Evolutionary conservation across 768 basidiomycete species (phyloP).

Genomic region (Cubamyces sp.): DNA sequence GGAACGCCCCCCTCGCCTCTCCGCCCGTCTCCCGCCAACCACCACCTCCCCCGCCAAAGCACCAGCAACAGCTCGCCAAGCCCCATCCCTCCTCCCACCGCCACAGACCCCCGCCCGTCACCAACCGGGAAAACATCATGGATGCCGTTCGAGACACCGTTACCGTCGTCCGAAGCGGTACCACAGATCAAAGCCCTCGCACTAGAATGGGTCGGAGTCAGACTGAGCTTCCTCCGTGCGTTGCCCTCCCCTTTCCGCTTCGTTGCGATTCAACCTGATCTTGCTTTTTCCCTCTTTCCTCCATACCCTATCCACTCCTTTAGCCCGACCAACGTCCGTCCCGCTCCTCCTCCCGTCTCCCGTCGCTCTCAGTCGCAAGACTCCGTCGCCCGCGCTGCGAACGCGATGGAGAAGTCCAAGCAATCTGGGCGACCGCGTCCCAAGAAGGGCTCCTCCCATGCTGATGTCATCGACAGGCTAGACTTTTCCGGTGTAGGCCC

Average conservation of each 20-base stretch:
- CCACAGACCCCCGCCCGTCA: slow-evolving; percentile 27
- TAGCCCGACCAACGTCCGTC: slow-evolving; percentile 30
- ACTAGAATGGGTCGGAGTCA: slow-evolving; percentile 60
- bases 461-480: slow-evolving; percentile 88
- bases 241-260: slow-evolving; percentile 31
- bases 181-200: slow-evolving; percentile 47
- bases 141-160: slow-evolving; percentile 76
- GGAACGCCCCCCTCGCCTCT: slow-evolving; percentile 29
- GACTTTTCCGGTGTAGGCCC: slow-evolving; percentile 85
- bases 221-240: slow-evolving; percentile 50
- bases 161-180: slow-evolving; percentile 45
- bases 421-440: slow-evolving; percentile 46
- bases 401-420: slow-evolving; percentile 50
- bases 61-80: slow-evolving; percentile 35
- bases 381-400: slow-evolving; percentile 43
- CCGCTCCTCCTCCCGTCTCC: slow-evolving; percentile 30
- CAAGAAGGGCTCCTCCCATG: slow-evolving; percentile 80
- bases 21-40: slow-evolving; percentile 27
- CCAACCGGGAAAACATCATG: slow-evolving; percentile 49
- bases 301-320: slow-evolving; percentile 15
- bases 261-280: slow-evolving; percentile 20
- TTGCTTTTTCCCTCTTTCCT: slow-evolving; percentile 10
- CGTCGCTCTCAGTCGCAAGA: slow-evolving; percentile 57
- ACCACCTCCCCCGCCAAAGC: slow-evolving; percentile 42
- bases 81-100: slow-evolving; percentile 37